These are phyloP conservation scores for Rosa lucieae DNA, from an alignment of 306 rosid species.

Conservation along the genomic window DNA sequence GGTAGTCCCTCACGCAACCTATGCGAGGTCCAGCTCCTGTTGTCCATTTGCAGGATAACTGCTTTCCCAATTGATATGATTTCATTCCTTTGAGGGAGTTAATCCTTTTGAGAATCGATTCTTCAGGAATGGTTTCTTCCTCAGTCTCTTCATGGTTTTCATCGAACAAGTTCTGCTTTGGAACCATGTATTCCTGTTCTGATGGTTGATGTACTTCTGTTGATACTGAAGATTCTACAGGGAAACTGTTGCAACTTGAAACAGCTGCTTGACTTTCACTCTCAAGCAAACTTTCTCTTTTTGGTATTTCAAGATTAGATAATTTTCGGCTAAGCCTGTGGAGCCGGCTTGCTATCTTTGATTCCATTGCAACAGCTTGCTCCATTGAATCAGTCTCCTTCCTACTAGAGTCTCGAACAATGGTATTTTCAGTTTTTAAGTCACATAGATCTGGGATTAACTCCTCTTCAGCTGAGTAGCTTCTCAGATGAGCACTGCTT, in stretches of 20 bases:
- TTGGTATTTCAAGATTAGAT: constrained; percentile 62
- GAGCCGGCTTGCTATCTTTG: constrained; percentile 34
- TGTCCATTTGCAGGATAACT: constrained; percentile 94
- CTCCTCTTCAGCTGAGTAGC: constrained; percentile 78
- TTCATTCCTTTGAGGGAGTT: constrained; percentile 72
- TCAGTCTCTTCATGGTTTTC: constrained; percentile 43
- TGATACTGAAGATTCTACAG: constrained; percentile 30
- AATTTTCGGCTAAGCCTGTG: constrained; percentile 34
- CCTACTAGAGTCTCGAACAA: constrained; percentile 27
- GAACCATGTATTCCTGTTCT: constrained; percentile 28
- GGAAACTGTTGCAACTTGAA: constrained; percentile 12
- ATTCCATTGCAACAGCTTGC: constrained; percentile 30
- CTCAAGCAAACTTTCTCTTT: constrained; percentile 25
- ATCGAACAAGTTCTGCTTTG: constrained; percentile 27
- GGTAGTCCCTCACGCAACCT: constrained; percentile 89
- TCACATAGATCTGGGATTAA: constrained; percentile 44
- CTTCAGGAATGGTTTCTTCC: constrained; percentile 56
- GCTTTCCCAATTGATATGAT: constrained; percentile 87
- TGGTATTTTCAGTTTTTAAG: constrained; percentile 41
- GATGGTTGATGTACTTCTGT: constrained; percentile 20
- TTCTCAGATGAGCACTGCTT: constrained; percentile 59
- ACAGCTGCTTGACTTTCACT: constrained; percentile 29
- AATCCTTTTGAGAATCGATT: constrained; percentile 70
- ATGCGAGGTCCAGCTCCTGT: constrained; percentile 98
- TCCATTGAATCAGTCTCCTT: constrained; percentile 33